Base-by-base conservation (phyloP, 2,329 filamentous ascomycete genomes). In the Xylaria sp. region DNA sequence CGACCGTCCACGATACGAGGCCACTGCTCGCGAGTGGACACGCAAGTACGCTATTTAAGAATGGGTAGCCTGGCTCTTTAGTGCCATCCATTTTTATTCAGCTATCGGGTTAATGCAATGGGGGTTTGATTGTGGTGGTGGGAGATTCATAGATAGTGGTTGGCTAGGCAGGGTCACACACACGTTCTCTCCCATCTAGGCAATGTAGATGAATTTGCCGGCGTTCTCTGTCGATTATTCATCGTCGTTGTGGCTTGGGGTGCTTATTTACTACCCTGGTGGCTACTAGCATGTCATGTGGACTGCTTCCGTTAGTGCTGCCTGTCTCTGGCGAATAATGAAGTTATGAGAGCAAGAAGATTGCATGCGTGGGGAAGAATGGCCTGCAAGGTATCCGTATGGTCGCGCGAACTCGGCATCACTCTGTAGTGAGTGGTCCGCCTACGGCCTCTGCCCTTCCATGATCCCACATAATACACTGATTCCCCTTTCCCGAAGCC, bases 21-120 rank as follows among this genome's bases (percentile, higher is more conserved):
- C 91, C 67, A 97, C 92, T 60, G 94, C 94, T 63, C 84, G 93
- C 70, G 94, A 99, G 81, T 99, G 94, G 94, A 99, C 94, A 72
- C 87, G 93, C 77, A 99, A 99, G 84, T 97, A 97, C 76, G 94
- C 94, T 74, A 94, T 97, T 78, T 97, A 83, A 70, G 63, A 55
- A 62, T 50, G 51, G 48, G 53, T 46, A 34, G 34, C 46, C 18
- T 34, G 52, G 34, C 23, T 34, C 42, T 47, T 53, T 49, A 54
- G 19, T 16, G 19, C n/a, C 47, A 23, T 55, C 52, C 7, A 39
- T 37, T n/a, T 52, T 11, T 30, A 30, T 30, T 30, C 23, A 30
- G 23, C 23, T 30, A 35, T 52, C 10, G 51, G 19, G 18, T 46
- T n/a, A 46, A 52, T 23, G 48, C 23, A 46, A 39, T 9, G 37